A percentile compares a stretch with the other conserved stretches of the same genome.
Conservation (phyloP, 306 rosid species). For the Quercus berberidifolia region DNA sequence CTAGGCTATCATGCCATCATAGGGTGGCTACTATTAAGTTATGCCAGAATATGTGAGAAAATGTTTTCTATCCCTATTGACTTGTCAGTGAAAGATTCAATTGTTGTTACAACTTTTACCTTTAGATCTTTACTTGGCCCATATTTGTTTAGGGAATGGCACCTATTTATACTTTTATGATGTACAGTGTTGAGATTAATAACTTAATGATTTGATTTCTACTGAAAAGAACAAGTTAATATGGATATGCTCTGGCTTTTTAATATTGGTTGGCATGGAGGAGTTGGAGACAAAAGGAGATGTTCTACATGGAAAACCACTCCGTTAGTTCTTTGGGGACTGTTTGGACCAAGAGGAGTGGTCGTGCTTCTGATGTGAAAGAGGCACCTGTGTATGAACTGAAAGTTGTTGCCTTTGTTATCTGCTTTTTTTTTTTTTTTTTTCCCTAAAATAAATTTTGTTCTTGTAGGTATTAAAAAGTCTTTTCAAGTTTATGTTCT, state of each 20-base stretch:
- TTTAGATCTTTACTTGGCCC: not conserved
- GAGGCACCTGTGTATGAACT: not conserved
- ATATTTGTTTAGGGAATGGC: not conserved
- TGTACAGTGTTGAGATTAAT: not conserved
- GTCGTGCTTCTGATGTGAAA: not conserved
- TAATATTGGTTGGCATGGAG: not conserved
- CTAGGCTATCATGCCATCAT: not conserved
- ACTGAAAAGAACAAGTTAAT: not conserved
- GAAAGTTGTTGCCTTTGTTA: not conserved
- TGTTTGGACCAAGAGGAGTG: not conserved
- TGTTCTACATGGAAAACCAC: not conserved
- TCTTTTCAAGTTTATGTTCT: not conserved
- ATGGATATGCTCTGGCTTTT: no score
- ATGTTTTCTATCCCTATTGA: not conserved
- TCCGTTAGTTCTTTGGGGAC: not conserved
- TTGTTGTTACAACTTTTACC: not conserved
- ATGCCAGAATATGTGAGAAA: not conserved
- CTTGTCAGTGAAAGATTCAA: not conserved
- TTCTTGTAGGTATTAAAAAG: not conserved
- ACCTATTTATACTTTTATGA: not conserved
- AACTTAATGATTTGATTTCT: not conserved
- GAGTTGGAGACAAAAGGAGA: not conserved
- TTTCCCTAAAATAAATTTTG: not conserved
- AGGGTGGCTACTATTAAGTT: not conserved
- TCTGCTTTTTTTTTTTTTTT: not conserved